Evolutionary conservation across 2,329 filamentous ascomycete species (phyloP), one percentile per base, ranked within the genome.

Genomic region (Aureobasidium sp.): DNA sequence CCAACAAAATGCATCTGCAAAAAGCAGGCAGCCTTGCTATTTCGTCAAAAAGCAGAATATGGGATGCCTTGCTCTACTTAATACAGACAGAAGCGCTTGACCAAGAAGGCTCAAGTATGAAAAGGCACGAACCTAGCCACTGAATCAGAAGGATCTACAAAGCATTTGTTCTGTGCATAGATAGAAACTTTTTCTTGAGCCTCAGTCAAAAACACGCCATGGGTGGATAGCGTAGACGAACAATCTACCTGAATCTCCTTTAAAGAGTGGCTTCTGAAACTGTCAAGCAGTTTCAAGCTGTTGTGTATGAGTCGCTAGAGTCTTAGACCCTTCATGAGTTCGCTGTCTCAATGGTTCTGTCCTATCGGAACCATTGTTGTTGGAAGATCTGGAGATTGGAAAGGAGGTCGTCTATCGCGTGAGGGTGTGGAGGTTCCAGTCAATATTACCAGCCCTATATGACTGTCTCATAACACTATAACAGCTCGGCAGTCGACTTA

Each of bases 211-310:
- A 51, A 51, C 48, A 37, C 32, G 32, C 48, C 48, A 51, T 26
- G 8, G 20, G 41, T n/a, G 26, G 5, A 48, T 37, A 5, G 34
- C 34, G 34, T n/a, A 12, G 20, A n/a, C 1, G 2, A 20, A 2
- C 32, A 52, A 52, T 52, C 20, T 52, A 52, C 50, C 50, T 52
- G 50, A 52, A 52, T 52, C 34, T 52, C 34, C 50, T 52, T 26
- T 34, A 26, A 39, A 39, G 12, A 37, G 50, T 20, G 50, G 27
- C 20, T 39, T 20, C 8, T 52, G 50, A 52, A 52, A 52, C 50
- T 52, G 34, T 39, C 50, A 52, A 15, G 12, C 15, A 6, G 50
- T 52, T 52, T 39, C 50, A 52, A 39, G 32, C n/a, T 36, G 20
- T 23, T 36, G 32, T 3, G 12, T n/a, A 17, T 2, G 15, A 17